phyloP scores from a whole-genome alignment of 176 grass and related monocot species.

The Poa annua region DNA sequence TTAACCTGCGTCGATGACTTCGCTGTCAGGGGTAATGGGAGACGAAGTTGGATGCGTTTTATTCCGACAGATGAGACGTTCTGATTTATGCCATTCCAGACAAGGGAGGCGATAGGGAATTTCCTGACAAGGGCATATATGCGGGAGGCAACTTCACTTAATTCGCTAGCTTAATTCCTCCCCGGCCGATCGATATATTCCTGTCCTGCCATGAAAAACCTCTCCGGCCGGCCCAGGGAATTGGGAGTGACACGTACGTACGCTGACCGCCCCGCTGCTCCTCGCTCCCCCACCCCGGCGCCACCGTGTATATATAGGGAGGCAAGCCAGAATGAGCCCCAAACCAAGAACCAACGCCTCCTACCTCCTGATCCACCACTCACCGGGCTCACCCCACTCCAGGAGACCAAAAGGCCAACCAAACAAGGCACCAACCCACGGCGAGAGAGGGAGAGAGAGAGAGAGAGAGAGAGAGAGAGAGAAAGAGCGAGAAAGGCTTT shows the following conservation, averaged over 20 bases:
- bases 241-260: constrained; percentile 36
- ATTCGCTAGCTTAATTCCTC: neutral
- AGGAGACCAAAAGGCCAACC: constrained; percentile 60
- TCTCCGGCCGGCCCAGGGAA: neutral
- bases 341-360: constrained; percentile 11
- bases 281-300: neutral
- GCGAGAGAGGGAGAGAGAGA: neutral
- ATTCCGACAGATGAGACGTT: constrained; percentile 41
- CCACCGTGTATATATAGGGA: constrained; percentile 48
- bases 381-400: constrained; percentile 18
- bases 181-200: neutral
- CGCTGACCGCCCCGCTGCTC: neutral
- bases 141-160: neutral
- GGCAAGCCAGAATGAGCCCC: constrained; percentile 7
- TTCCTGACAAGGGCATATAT: constrained; percentile 41
- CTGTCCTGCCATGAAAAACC: neutral
- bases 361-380: neutral
- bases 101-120: constrained; percentile 20
- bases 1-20: constrained; percentile 26
- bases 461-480: neutral
- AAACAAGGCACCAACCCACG: constrained; percentile 21
- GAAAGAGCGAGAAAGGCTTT: neutral
- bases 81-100: constrained; percentile 46
- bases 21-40: neutral
- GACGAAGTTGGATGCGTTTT: constrained; percentile 26